Conservation (phyloP, 2,329 filamentous ascomycete species). For the Aspergillus phoenicis region DNA sequence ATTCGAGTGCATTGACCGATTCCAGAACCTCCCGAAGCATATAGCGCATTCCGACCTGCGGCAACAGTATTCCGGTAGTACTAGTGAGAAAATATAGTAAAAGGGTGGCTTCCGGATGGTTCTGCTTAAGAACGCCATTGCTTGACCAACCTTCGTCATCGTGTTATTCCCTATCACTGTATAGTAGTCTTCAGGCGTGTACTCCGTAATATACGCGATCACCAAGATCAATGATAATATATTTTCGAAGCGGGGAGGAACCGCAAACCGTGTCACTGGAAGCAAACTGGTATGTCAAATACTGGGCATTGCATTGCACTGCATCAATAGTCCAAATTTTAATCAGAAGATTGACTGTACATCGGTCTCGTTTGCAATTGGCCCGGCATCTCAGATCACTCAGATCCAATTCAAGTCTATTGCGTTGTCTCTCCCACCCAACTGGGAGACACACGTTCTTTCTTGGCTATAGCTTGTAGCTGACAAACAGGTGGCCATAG, state of each 20-base stretch:
- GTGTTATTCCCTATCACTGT: too few species aligned
- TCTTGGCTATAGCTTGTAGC: neutral
- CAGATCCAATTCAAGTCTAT: neutral
- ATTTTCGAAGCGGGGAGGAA: neutral
- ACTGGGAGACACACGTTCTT: neutral
- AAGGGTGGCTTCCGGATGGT: too few species aligned
- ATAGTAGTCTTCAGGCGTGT: neutral
- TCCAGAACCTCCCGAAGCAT: neutral
- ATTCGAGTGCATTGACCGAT: neutral
- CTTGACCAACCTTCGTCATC: too few species aligned
- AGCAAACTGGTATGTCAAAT: conserved; percentile 1
- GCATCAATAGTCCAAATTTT: conserved; percentile 15
- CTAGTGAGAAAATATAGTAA: too few species aligned
- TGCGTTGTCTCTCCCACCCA: neutral
- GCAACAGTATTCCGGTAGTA: neutral
- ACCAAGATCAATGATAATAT: neutral
- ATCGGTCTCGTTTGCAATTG: conserved; percentile 10
- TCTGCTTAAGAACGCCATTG: too few species aligned
- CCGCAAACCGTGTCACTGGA: neutral
- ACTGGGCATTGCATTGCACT: conserved; percentile 10
- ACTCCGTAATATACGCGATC: neutral
- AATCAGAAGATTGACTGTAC: conserved; percentile 13
- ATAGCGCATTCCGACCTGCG: neutral
- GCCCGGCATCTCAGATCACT: neutral
- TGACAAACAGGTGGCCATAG: neutral